Evolutionary conservation across 2,329 filamentous ascomycete species (phyloP), one percentile per base, ranked within the genome.

Genomic region (Pseudogymnoascus destructans): DNA sequence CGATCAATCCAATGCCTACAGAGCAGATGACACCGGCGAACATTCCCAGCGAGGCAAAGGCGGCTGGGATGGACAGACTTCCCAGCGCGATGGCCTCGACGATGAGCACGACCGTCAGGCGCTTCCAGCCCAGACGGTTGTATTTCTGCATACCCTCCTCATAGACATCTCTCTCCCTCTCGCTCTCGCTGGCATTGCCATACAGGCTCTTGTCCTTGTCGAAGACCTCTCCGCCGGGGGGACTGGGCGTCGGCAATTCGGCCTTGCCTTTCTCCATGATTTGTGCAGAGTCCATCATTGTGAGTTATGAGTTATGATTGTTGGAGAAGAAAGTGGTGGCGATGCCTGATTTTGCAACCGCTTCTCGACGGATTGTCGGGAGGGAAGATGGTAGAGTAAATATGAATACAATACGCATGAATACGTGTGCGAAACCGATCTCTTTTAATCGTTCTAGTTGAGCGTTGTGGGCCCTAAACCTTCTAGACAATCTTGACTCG

Each of bases 81-180:
- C 65, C 75, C 23, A 77, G 70, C 6, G 75, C 73, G 60, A 77
- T 75, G 27, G 75, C 74, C 63, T 77, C 75, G 58, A 77, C 75
- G 57, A 77, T 75, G 58, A 77, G 66, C 59, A 76, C 73, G 17
- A 77, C 67, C 1, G 74, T 77, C 35, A 77, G 67, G 19, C 74
- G 72, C 64, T 77, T 76, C 77, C 77, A 80, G 56, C 77, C 64
- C 8, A 66, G 58, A 49, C 64, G 63, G 27, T 58, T 61, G 57
- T 64, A 66, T n/a, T 64, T 59, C 19, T 62, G 60, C 38, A 17
- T 55, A 2, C 63, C 63, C 46, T 64, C 56, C 13, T 59, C 61
- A 52, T 62, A 61, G 11, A 63, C n/a, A 15, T 52, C 46, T 15
- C 46, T 52, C 46, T 52, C 46, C 10, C 38, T 61, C 23, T 55